Evolutionary conservation across 2,329 filamentous ascomycete species (phyloP).

Genomic region (Alternaria alternata): DNA sequence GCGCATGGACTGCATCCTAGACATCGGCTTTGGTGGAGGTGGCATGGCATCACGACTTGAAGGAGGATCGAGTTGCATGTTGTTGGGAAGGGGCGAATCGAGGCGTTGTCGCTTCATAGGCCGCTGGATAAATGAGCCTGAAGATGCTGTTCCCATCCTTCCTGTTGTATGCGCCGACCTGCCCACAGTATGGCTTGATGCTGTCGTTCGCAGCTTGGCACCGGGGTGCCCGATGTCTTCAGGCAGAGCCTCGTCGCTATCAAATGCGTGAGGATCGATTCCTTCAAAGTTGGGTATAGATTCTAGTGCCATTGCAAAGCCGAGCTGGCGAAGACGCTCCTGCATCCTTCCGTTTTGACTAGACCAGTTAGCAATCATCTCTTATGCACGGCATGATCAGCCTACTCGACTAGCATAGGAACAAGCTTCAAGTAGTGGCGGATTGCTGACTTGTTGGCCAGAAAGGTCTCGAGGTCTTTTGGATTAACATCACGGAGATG

Average conservation of each 20-base stretch:
- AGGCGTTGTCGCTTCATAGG: slow-evolving; percentile 45
- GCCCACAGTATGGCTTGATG: slow-evolving; percentile 37
- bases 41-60: slow-evolving; percentile 50
- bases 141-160: slow-evolving; percentile 10
- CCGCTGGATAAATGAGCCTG: slow-evolving; percentile 26
- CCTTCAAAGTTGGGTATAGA: slow-evolving; percentile 33
- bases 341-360: slow-evolving; percentile 45
- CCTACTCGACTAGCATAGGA: slow-evolving; percentile 40
- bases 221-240: neutral
- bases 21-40: slow-evolving; percentile 44
- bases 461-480: slow-evolving; percentile 30
- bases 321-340: slow-evolving; percentile 36
- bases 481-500: slow-evolving; percentile 29
- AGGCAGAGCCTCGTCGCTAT: slow-evolving; percentile 17
- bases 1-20: slow-evolving; percentile 38
- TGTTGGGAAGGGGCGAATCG: slow-evolving; percentile 35
- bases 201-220: slow-evolving; percentile 19
- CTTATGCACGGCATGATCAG: neutral
- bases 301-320: slow-evolving; percentile 39
- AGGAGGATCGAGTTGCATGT: slow-evolving; percentile 23
- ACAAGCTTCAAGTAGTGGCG: slow-evolving; percentile 40
- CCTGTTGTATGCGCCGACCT: slow-evolving; percentile 29
- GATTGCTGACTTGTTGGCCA: slow-evolving; percentile 34
- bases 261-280: slow-evolving; percentile 16
- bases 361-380: slow-evolving; percentile 17